Conservation (phyloP, 2,329 filamentous ascomycete species). For the Aspergillus thermomutatus region DNA sequence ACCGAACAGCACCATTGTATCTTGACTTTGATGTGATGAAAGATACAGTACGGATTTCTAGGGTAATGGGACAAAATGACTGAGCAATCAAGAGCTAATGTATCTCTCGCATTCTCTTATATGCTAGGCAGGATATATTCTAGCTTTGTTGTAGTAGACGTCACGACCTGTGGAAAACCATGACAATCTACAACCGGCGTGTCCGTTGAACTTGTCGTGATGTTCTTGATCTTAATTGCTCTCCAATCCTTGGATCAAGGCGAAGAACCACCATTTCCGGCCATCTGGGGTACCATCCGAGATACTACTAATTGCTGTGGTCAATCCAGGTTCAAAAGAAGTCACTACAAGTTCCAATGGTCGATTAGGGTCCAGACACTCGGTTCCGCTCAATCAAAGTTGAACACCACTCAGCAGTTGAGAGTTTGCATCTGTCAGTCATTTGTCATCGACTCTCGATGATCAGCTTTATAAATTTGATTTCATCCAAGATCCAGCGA, state of each 20-base stretch:
- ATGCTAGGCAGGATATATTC: neutral
- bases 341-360: neutral
- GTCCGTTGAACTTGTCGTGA: neutral
- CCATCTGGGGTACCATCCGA: neutral
- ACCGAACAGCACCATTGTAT: neutral
- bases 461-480: too few relatives aligned
- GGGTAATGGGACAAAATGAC: neutral
- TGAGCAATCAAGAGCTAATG: neutral
- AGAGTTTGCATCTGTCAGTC: too few relatives aligned
- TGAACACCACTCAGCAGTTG: neutral
- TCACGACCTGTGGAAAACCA: neutral
- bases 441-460: too few relatives aligned
- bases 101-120: neutral
- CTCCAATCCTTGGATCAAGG: neutral
- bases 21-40: neutral
- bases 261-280: neutral
- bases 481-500: too few relatives aligned
- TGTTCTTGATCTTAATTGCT: neutral
- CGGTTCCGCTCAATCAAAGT: neutral
- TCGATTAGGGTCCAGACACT: neutral
- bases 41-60: neutral
- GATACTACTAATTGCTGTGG: neutral
- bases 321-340: neutral
- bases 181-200: neutral
- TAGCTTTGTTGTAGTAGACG: neutral